These are phyloP conservation scores for Lactifluus piperatus DNA, from an alignment of 768 basidiomycete genomes.

Conservation along the genomic window DNA sequence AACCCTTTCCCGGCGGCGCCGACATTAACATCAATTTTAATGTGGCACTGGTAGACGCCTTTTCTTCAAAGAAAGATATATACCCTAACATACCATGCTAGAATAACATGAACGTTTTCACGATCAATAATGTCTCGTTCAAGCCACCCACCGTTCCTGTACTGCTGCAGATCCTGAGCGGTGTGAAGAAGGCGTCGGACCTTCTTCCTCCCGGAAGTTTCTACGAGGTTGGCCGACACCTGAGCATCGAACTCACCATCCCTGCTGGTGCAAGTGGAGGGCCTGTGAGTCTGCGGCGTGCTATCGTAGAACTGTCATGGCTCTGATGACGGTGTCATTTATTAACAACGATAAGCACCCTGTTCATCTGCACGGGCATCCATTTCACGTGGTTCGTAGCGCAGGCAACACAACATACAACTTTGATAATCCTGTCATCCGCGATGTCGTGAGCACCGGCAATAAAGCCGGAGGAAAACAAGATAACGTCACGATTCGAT, in stretches of 20 bases:
- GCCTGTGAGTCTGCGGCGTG: neutral
- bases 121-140: neutral
- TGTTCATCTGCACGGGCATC: conserved; percentile 10
- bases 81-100: neutral
- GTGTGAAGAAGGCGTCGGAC: conserved; percentile 33
- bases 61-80: neutral
- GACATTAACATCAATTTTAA: conserved; percentile 2
- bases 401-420: conserved; percentile 15
- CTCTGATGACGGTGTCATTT: neutral
- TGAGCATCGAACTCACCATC: conserved; percentile 35
- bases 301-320: neutral
- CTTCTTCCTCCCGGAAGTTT: conserved; percentile 42
- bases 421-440: conserved; percentile 32
- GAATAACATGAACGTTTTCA: neutral
- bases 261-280: neutral
- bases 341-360: neutral
- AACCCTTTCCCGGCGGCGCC: neutral
- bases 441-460: conserved; percentile 33
- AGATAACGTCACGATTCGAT: conserved; percentile 22
- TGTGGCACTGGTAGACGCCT: neutral
- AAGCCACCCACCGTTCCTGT: neutral
- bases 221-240: conserved; percentile 38
- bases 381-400: conserved; percentile 15
- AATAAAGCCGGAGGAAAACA: no score
- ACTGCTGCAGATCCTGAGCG: conserved; percentile 8